These are phyloP conservation scores for Penicillium bovifimosum DNA, from an alignment of 495 filamentous ascomycete species.

Conservation along the genomic window DNA sequence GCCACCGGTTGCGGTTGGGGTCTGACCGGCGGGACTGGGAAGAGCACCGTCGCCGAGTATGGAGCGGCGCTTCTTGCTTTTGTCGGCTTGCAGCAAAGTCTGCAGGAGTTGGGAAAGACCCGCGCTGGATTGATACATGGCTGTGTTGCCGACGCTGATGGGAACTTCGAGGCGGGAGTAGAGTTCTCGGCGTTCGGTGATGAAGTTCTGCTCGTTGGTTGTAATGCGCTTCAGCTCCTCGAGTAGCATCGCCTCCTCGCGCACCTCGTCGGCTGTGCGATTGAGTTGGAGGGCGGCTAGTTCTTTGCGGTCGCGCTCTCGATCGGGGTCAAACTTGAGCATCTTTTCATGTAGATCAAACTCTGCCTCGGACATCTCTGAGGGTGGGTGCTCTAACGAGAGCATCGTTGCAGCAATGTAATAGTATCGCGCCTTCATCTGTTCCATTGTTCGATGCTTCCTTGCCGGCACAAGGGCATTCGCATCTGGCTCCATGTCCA, in stretches of 20 bases:
- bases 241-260: constrained; percentile 84
- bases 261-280: constrained; percentile 77
- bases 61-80: constrained; percentile 74
- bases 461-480: constrained; percentile 40
- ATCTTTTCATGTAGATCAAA: constrained; percentile 77
- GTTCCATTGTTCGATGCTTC: constrained; percentile 66
- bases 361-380: constrained; percentile 79
- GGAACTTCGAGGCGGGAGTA: constrained; percentile 80
- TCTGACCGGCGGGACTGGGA: constrained; percentile 46
- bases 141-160: constrained; percentile 58
- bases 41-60: constrained; percentile 52
- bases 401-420: constrained; percentile 78
- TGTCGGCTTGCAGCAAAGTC: constrained; percentile 71
- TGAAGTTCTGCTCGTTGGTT: constrained; percentile 70
- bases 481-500: constrained; percentile 33
- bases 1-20: constrained; percentile 38
- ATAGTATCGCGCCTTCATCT: constrained; percentile 89
- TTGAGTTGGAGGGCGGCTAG: constrained; percentile 73
- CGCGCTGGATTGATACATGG: constrained; percentile 69
- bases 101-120: constrained; percentile 75
- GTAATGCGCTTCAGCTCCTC: constrained; percentile 87
- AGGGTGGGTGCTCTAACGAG: constrained; percentile 71
- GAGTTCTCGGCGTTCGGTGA: constrained; percentile 84
- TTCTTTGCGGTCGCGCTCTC: constrained; percentile 73
- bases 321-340: constrained; percentile 72